Conservation (phyloP, 495 filamentous ascomycete genomes). For the Saxophila tyrrhenica region DNA sequence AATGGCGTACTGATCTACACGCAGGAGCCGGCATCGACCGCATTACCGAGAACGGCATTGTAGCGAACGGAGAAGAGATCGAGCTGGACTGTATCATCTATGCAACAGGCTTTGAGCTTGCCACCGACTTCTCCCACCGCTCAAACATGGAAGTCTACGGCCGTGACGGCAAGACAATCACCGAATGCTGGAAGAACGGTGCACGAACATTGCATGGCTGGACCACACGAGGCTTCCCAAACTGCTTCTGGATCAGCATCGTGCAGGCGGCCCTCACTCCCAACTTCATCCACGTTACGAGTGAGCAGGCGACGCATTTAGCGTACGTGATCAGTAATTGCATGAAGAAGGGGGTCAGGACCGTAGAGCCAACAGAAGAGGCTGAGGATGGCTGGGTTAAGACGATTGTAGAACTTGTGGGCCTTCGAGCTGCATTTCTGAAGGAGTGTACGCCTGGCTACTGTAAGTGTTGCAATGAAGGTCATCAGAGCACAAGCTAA, state of each 20-base stretch:
- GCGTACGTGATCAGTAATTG: conserved; percentile 35
- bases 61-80: conserved; percentile 31
- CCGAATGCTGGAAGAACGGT: conserved; percentile 30
- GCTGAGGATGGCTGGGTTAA: conserved; percentile 39
- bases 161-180: conserved; percentile 31
- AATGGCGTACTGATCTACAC: not conserved
- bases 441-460: conserved; percentile 1
- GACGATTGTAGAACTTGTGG: conserved; percentile 25
- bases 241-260: conserved; percentile 38
- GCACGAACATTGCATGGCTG: conserved; percentile 40
- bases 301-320: conserved; percentile 31
- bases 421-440: not conserved
- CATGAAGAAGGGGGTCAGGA: not conserved
- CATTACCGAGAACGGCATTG: conserved; percentile 30
- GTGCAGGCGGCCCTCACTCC: conserved; percentile 30
- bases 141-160: conserved; percentile 34
- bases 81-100: conserved; percentile 37
- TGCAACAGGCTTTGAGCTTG: conserved; percentile 35
- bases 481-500: conserved; percentile 25
- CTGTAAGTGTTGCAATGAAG: not conserved
- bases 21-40: conserved; percentile 27
- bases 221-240: conserved; percentile 38
- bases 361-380: conserved; percentile 34
- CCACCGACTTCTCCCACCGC: not conserved
- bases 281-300: conserved; percentile 36